A percentile compares a stretch with the other conserved stretches of the same genome.
phyloP scores from a whole-genome alignment of 2,329 filamentous ascomycete species.

The Epichloe sp. region DNA sequence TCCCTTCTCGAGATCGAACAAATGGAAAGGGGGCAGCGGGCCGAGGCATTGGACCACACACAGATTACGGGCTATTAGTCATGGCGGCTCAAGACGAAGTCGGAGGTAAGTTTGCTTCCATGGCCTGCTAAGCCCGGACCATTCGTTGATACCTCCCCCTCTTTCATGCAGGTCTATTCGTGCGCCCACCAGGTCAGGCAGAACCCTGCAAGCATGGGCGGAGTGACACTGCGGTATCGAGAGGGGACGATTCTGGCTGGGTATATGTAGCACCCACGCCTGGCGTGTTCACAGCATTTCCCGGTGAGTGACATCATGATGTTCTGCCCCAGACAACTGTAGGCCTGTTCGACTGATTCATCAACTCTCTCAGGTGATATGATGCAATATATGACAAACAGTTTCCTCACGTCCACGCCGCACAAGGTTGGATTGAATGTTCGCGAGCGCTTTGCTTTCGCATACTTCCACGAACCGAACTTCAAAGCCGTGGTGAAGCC shows the following conservation, averaged over 20 bases:
- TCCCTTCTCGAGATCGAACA: conserved; percentile 19
- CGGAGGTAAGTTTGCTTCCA: conserved; percentile 22
- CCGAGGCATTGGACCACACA: conserved; percentile 38
- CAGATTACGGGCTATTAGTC: conserved; percentile 38
- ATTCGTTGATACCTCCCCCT: not conserved
- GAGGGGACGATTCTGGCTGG: conserved; percentile 32
- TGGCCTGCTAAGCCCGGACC: not conserved
- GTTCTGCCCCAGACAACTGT: not conserved
- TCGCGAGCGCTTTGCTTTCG: conserved; percentile 32
- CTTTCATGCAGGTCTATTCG: conserved; percentile 25
- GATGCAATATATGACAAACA: conserved; percentile 37
- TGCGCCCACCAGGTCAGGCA: conserved; percentile 27
- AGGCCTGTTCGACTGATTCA: not conserved
- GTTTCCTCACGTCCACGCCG: conserved; percentile 30
- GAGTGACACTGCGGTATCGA: conserved; percentile 26
- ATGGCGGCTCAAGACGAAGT: conserved; percentile 37
- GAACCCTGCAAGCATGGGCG: conserved; percentile 33
- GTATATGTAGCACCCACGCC: conserved; percentile 31
- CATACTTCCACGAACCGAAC: conserved; percentile 38
- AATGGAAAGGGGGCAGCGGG: conserved; percentile 37
- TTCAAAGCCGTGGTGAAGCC: conserved; percentile 32
- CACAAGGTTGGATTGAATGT: conserved; percentile 39
- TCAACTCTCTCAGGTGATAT: conserved; percentile 28
- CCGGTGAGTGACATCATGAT: conserved; percentile 17
- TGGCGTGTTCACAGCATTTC: conserved; percentile 35